Conservation (phyloP, 768 basidiomycete genomes). For the Scleroderma citrinum region DNA sequence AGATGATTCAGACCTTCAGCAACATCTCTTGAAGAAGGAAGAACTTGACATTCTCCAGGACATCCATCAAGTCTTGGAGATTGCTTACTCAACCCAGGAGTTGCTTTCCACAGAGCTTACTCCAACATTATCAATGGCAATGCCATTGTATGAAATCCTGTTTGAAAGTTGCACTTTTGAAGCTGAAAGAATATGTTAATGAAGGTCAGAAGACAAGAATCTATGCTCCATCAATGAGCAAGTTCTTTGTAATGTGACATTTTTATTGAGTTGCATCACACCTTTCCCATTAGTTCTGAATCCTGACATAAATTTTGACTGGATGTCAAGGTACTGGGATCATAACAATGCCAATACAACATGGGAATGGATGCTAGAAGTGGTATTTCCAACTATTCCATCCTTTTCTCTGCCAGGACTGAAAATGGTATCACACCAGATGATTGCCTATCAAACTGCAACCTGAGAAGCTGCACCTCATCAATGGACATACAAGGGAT, state of each 20-base stretch:
- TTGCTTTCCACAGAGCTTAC: slow-evolving; percentile 30
- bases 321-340: slow-evolving; percentile 2
- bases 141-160: slow-evolving; percentile 30
- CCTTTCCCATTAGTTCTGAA: slow-evolving; percentile 8
- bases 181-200: slow-evolving; percentile 28
- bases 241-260: not conserved
- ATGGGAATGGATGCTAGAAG: not conserved
- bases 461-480: not conserved
- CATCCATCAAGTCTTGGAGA: slow-evolving; percentile 22
- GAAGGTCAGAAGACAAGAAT: slow-evolving; percentile 5
- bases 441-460: not conserved
- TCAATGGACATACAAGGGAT: too few relatives aligned
- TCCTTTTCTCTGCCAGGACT: not conserved
- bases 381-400: not conserved
- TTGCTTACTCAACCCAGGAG: slow-evolving; percentile 29
- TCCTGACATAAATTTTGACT: slow-evolving; percentile 11
- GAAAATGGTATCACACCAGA: not conserved
- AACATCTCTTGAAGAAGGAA: not conserved
- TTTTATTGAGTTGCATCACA: too few relatives aligned
- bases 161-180: slow-evolving; percentile 20
- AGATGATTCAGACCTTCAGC: not conserved
- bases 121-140: slow-evolving; percentile 27
- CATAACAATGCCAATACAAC: not conserved
- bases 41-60: slow-evolving; percentile 17
- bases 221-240: slow-evolving; percentile 10